phyloP scores from a whole-genome alignment of 192 early-diverging fungal genomes.

The Backusella psychrophila region DNA sequence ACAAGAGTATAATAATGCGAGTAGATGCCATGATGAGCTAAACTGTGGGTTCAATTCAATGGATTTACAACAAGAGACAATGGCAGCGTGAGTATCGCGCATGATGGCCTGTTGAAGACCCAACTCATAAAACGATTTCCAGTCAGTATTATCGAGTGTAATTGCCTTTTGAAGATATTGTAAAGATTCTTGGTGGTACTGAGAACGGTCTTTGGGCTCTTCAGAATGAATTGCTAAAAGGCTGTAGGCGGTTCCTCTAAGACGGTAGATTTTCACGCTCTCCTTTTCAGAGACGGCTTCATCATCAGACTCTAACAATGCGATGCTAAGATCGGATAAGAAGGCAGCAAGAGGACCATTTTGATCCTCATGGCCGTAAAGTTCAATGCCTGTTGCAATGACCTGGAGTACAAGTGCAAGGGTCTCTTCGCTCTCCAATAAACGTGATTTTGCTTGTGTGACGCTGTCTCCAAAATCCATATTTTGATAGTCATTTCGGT shows the following conservation, averaged over 20 bases:
- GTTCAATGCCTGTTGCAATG: background rate
- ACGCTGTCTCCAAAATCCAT: background rate
- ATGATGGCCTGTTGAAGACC: conserved; percentile 64
- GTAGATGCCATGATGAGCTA: conserved; percentile 71
- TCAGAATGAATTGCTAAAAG: background rate
- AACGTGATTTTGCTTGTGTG: background rate
- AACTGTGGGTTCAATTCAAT: conserved; percentile 50
- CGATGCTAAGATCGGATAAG: background rate
- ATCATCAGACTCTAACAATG: background rate
- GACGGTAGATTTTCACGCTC: background rate
- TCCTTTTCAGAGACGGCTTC: background rate
- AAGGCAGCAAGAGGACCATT: background rate
- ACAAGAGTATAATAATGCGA: conserved; percentile 61
- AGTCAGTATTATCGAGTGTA: conserved; percentile 40
- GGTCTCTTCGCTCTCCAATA: background rate
- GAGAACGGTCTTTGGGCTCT: background rate
- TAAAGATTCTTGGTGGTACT: background rate
- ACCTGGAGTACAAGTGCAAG: background rate
- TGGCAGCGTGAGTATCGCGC: conserved; percentile 56
- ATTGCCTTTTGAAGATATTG: conserved; percentile 44
- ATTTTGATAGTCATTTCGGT: background rate
- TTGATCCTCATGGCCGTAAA: conserved; percentile 1
- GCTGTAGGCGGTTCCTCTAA: background rate
- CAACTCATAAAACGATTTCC: conserved; percentile 60
- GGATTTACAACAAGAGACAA: conserved; percentile 48